phyloP scores from a whole-genome alignment of 2,329 filamentous ascomycete genomes.

The Pseudogymnoascus destructans region DNA sequence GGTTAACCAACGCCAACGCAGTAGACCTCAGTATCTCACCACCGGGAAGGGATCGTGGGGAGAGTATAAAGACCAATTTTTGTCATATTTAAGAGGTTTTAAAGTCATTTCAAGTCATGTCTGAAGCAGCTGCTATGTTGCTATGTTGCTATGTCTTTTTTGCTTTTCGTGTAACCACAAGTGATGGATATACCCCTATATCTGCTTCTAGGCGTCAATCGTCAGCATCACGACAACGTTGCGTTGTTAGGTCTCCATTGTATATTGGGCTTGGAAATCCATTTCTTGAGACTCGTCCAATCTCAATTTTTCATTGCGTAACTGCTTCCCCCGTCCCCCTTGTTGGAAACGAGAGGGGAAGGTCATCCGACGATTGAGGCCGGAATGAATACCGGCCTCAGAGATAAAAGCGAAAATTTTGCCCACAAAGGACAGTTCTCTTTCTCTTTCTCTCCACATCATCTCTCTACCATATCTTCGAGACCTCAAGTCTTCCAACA shows the following conservation, averaged over 20 bases:
- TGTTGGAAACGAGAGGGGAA: background rate
- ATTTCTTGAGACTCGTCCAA: background rate
- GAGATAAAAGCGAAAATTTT: slow-evolving; percentile 4
- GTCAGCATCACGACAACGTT: background rate
- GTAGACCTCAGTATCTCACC: background rate
- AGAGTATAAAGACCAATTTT: background rate
- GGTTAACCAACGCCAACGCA: background rate
- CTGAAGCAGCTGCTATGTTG: background rate
- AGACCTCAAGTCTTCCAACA: slow-evolving; percentile 5
- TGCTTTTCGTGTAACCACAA: background rate
- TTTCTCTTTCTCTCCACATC: background rate
- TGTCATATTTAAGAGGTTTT: background rate
- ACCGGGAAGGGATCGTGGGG: background rate
- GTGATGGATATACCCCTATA: background rate
- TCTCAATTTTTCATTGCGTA: background rate
- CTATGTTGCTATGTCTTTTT: background rate
- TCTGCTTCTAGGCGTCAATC: background rate
- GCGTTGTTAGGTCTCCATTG: background rate
- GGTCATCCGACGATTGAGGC: slow-evolving; percentile 6
- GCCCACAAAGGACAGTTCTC: background rate
- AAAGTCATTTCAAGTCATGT: slow-evolving; percentile 1
- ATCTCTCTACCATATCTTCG: background rate
- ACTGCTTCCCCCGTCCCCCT: background rate
- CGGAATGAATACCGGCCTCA: slow-evolving; percentile 9
- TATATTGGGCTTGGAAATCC: background rate